Conservation (phyloP, 1,139 yeast species). For the Blastobotrys serpentis region DNA sequence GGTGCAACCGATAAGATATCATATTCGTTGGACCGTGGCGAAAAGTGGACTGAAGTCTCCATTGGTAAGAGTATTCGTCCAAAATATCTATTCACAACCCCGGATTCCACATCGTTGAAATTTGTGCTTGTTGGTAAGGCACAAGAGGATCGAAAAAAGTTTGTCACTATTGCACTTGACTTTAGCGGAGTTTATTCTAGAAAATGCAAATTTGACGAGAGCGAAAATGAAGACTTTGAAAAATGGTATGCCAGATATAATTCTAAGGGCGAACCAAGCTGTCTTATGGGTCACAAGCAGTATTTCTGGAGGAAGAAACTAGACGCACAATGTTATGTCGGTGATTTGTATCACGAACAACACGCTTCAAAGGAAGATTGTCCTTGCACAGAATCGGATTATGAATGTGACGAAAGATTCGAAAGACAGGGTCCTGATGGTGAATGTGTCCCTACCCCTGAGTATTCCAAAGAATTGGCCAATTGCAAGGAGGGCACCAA, state of each 20-base stretch:
- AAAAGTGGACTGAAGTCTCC: constrained; percentile 54
- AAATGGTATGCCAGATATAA: constrained; percentile 60
- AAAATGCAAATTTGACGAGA: constrained; percentile 41
- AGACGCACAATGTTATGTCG: constrained; percentile 67
- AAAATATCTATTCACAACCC: constrained; percentile 51
- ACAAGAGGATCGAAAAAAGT: constrained; percentile 29
- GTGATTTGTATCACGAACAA: constrained; percentile 58
- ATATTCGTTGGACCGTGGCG: constrained; percentile 76
- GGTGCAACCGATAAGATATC: constrained; percentile 33
- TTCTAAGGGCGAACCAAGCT: constrained; percentile 50
- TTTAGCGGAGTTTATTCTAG: constrained; percentile 54
- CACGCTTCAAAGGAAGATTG: constrained; percentile 59
- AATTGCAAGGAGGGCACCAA: constrained; percentile 24
- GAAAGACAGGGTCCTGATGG: constrained; percentile 41
- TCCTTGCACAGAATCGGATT: constrained; percentile 62
- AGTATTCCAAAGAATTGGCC: constrained; percentile 21
- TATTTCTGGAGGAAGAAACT: constrained; percentile 66
- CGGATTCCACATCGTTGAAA: constrained; percentile 71
- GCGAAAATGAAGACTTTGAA: constrained; percentile 63
- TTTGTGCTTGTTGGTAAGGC: constrained; percentile 55
- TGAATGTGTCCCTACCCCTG: constrained; percentile 55
- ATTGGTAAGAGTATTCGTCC: constrained; percentile 51
- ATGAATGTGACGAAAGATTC: constrained; percentile 71
- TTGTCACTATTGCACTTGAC: constrained; percentile 51
- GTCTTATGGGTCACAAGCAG: constrained; percentile 75